phyloP scores from a whole-genome alignment of 2,329 filamentous ascomycete genomes.

The Cylindrodendrum hubeiense region DNA sequence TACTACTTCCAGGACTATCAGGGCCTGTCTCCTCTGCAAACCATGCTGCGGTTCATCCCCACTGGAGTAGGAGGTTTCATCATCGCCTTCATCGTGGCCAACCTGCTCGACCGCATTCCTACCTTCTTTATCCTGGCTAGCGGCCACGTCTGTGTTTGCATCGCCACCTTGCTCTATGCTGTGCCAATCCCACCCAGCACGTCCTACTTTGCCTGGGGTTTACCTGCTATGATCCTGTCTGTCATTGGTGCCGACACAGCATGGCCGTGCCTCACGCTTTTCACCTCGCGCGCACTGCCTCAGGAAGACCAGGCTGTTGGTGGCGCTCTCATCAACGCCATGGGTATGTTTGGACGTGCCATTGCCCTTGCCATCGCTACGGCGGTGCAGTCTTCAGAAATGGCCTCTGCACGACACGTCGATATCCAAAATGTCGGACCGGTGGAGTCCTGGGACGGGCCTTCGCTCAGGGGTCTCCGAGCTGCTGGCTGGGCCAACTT shows the following conservation, averaged over 20 bases:
- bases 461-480: conserved; percentile 62
- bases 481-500: conserved; percentile 67
- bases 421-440: conserved; percentile 58
- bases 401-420: conserved; percentile 61
- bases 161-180: conserved; percentile 72
- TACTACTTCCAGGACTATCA: conserved; percentile 80
- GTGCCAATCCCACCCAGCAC: conserved; percentile 71
- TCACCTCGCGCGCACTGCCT: conserved; percentile 72
- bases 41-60: conserved; percentile 76
- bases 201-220: conserved; percentile 75
- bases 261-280: conserved; percentile 75
- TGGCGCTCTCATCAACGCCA: conserved; percentile 75
- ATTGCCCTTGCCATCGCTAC: conserved; percentile 76
- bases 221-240: conserved; percentile 74
- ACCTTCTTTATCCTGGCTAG: conserved; percentile 69
- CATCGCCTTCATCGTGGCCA: conserved; percentile 68
- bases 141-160: conserved; percentile 67
- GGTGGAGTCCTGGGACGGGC: conserved; percentile 56
- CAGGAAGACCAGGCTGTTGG: conserved; percentile 75
- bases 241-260: conserved; percentile 76
- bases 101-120: conserved; percentile 68
- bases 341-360: conserved; percentile 74
- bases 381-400: conserved; percentile 72
- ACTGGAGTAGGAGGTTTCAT: conserved; percentile 71
- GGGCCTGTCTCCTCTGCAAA: conserved; percentile 71